phyloP scores from a whole-genome alignment of 208 protist species.

The Acanthamoeba rhysodes region DNA sequence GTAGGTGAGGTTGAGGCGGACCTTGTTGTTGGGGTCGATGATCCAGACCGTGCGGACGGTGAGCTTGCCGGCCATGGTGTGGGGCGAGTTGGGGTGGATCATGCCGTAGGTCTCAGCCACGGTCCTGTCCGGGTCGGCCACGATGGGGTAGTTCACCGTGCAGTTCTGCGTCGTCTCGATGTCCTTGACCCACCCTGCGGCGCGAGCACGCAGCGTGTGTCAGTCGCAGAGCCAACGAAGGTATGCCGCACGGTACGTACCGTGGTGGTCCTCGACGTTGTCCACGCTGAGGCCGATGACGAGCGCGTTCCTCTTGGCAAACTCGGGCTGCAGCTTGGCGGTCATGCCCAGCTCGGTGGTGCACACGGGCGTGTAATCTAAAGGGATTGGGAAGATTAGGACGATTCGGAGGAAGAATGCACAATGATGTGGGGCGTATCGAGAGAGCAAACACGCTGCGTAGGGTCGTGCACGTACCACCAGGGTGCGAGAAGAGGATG shows the following conservation, averaged over 20 bases:
- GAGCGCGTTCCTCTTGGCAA: conserved; percentile 81
- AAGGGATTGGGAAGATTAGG: not conserved
- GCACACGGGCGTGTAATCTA: conserved; percentile 88
- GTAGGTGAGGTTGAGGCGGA: conserved; percentile 86
- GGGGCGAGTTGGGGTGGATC: conserved; percentile 82
- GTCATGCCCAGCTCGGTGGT: conserved; percentile 87
- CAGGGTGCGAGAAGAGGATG: conserved; percentile 78
- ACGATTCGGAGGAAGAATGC: not conserved
- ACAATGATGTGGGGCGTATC: no score
- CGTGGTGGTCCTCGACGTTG: conserved; percentile 78
- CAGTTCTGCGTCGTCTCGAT: conserved; percentile 76
- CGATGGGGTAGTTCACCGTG: conserved; percentile 86
- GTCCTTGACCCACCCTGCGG: conserved; percentile 82
- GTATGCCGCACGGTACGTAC: not conserved
- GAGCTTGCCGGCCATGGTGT: conserved; percentile 77
- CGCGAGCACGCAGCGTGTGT: not conserved
- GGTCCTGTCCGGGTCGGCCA: conserved; percentile 83
- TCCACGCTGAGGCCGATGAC: conserved; percentile 84
- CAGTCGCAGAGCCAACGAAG: not conserved
- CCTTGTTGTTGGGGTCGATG: conserved; percentile 85
- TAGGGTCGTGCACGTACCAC: not conserved
- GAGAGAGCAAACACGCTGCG: no score
- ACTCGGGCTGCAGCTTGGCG: conserved; percentile 85
- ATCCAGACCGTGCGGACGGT: conserved; percentile 88
- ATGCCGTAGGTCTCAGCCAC: conserved; percentile 84